Base-by-base conservation (phyloP, 345 rosid species). In the Sisymbrium irio region DNA sequence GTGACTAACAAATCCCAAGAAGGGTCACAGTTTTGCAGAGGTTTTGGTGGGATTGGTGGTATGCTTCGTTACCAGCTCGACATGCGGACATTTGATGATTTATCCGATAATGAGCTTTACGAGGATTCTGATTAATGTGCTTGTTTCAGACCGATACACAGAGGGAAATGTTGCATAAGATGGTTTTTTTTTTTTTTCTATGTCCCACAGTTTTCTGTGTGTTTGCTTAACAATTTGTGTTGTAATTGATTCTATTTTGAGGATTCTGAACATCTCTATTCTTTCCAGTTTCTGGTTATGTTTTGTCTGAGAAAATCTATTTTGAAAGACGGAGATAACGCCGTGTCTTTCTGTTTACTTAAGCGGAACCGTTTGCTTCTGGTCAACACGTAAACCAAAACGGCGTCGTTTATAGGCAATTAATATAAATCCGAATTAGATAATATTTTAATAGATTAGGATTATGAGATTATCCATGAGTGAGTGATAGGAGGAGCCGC, bases 11-110 rank as follows among this genome's bases (percentile, higher is more conserved):
- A 88, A 60, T 90, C 98, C 3, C 97, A 93, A 79, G 97, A 93
- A 76, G 97, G 98, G 45, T 92, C 96, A 39, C 96, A 89, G 79
- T 92, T 92, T 79, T 92, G 96, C 84, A 66, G 97, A 82, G 96
- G 97, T 5, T 92, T 92, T 64, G 97, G 96, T 56, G 97, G 97
- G 58, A 89, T 92, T 41, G 97, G 98, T 35, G 98, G 98, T 12
- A 87, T 93, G 73, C 87, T 93, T 1, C 90, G 98, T 44, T 93
- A 90, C 85, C 96, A 90, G 83, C 84, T 93, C 53, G 98, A 93
- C 81, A 85, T 93, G 75, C 82, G 96, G 78, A 79, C 91, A 10
- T 93, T 87, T 50, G 96, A 93, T 74, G 98, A 90, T 46, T 62
- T 86, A 14, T 90, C 97, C 18, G 92, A 88, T 73, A 85, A 82